A percentile compares a stretch with the other conserved stretches of the same genome.
Conservation (phyloP, 2,329 filamentous ascomycete genomes). For the Chrysoporthe puriensis region DNA sequence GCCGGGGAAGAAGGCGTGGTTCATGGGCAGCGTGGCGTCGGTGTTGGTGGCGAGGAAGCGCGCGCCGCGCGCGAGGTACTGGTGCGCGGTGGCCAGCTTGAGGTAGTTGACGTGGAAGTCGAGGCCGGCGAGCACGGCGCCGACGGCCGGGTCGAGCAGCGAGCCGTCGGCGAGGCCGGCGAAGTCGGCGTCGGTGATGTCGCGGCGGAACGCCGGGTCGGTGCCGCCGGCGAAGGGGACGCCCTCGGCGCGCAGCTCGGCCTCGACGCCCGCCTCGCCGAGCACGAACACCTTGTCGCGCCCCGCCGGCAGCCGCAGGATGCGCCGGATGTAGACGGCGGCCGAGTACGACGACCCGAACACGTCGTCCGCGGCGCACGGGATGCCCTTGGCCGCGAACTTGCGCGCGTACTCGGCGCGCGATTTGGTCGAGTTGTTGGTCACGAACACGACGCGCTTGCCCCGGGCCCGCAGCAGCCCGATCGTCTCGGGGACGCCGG, state of each 20-base stretch:
- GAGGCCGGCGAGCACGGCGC: constrained; percentile 83
- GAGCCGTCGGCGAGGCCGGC: constrained; percentile 74
- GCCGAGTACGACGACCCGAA: constrained; percentile 96
- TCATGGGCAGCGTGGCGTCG: constrained; percentile 85
- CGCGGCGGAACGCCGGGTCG: constrained; percentile 74
- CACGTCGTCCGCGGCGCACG: constrained; percentile 81
- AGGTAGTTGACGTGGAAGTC: constrained; percentile 97
- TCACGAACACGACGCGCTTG: constrained; percentile 94
- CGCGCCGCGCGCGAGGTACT: constrained; percentile 83
- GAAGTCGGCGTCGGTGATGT: constrained; percentile 82
- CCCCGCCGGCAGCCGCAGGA: constrained; percentile 75
- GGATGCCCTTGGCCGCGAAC: constrained; percentile 79
- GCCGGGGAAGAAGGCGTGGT: constrained; percentile 84
- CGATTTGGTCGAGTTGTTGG: constrained; percentile 98
- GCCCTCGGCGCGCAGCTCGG: constrained; percentile 80
- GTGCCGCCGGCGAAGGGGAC: constrained; percentile 85
- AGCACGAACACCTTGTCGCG: constrained; percentile 95
- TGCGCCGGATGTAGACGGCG: constrained; percentile 92
- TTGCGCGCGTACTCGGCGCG: constrained; percentile 92
- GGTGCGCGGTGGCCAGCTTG: constrained; percentile 81
- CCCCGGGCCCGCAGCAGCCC: constrained; percentile 81
- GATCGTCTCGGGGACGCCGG: constrained; percentile 82
- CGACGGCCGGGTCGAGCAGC: constrained; percentile 83
- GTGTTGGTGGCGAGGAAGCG: constrained; percentile 91
- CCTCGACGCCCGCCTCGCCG: constrained; percentile 88